Conservation (phyloP, 805 yeast genomes). For the Debaryomyces prosopidis region DNA sequence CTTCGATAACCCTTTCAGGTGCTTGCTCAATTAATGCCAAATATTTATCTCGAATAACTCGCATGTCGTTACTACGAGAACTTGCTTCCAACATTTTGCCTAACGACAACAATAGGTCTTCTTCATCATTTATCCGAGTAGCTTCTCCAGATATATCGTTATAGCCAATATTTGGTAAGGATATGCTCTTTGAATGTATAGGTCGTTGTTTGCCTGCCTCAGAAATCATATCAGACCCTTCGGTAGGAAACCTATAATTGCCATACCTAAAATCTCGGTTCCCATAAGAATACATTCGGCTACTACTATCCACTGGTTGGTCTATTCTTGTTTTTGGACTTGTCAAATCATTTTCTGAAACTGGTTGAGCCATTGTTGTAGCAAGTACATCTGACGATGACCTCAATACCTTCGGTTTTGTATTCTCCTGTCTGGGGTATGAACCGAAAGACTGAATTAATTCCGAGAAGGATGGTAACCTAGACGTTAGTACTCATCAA, state of each 20-base stretch:
- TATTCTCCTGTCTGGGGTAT: too few species aligned
- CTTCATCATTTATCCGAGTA: neutral
- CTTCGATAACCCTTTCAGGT: neutral
- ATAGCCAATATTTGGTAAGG: neutral
- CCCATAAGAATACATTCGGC: too few species aligned
- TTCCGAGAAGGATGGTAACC: conserved; percentile 2
- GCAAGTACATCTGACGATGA: neutral
- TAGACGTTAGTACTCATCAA: neutral
- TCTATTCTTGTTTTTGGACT: too few species aligned
- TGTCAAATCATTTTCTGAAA: too few species aligned
- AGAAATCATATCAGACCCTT: neutral
- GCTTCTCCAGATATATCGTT: neutral
- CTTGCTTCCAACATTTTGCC: neutral
- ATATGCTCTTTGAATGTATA: neutral
- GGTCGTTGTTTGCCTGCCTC: neutral
- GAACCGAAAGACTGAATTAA: neutral
- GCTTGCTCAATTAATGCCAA: neutral
- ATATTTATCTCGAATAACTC: neutral
- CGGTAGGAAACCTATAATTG: too few species aligned
- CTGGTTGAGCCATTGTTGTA: neutral
- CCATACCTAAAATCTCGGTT: too few species aligned
- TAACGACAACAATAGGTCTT: neutral
- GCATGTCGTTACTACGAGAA: neutral
- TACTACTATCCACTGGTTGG: too few species aligned
- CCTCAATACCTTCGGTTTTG: neutral